Base-by-base conservation (phyloP, 768 basidiomycete genomes). In the Podaxis carcinomalis region DNA sequence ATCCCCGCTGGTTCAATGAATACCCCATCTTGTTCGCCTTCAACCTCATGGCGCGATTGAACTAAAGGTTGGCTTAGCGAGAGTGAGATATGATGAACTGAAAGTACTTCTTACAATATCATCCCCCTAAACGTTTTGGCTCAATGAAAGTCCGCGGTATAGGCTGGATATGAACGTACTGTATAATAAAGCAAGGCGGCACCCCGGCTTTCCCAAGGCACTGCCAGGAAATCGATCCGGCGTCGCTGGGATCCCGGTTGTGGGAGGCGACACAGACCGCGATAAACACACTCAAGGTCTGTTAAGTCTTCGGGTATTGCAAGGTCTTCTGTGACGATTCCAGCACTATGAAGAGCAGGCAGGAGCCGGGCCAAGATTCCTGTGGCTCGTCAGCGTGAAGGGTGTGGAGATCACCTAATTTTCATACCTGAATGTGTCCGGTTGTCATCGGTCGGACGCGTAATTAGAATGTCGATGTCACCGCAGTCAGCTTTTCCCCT, bases 121-220 rank as follows among this genome's bases (percentile, higher is more conserved):
- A 68, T 96, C 94, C 2, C 94, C 94, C 87, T 88, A 65, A 28
- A 58, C 64, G 13, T 56, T 14, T 36, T 44, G 51, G 51, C 59
- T 42, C 32, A 51, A 59, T 59, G 35, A 54, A 52, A 50, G 35
- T 44, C 49, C 51, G 47, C 37, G 14, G 32, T 27, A 46, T 16
- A 27, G 56, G 19, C 59, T 27, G n/a, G 51, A 39, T 11, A 50
- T 49, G 44, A 51, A 73, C 82, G 67, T 63, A 89, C 92, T 0
- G 95, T 96, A 69, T 93, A 97, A 72, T 97, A 97, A n/a, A 97
- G 74, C 55, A 95, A 72, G 0, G 94, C 93, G 1, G 90, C 94
- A 0, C 95, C 95, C 67, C 88, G 83, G 27, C 80, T 83, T 55
- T 75, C 73, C 82, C 88, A 95, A 1, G 95, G 93, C 1, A 95